Evolutionary conservation across 805 yeast species (phyloP).

Genomic region (Wickerhamiella sergipiensis): DNA sequence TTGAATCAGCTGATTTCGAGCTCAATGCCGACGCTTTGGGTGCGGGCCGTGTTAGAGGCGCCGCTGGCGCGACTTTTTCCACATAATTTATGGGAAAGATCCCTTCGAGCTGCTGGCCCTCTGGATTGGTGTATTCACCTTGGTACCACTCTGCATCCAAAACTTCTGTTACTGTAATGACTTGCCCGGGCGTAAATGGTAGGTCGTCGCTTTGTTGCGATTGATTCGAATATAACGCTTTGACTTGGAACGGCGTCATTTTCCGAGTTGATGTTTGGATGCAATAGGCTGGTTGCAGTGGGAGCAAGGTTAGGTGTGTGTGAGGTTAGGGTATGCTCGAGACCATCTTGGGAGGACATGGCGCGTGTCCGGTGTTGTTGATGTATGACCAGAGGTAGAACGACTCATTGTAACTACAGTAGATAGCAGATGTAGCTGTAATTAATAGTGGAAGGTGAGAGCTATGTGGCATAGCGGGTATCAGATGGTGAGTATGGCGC

Average conservation of each 20-base stretch:
- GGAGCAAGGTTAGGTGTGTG: background rate
- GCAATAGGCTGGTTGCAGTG: background rate
- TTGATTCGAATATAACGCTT: conserved; percentile 52
- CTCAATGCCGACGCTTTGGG: conserved; percentile 2
- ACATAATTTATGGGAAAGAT: conserved; percentile 86
- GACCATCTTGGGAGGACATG: no score
- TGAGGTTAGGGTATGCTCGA: background rate
- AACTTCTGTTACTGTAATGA: conserved; percentile 58
- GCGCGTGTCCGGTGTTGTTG: no score
- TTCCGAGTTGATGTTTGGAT: background rate
- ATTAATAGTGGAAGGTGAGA: no score
- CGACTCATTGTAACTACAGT: no score
- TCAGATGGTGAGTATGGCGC: no score
- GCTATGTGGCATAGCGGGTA: no score
- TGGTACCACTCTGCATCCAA: conserved; percentile 90
- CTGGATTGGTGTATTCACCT: conserved; percentile 43
- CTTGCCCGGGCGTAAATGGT: conserved; percentile 50
- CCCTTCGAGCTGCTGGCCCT: conserved; percentile 41
- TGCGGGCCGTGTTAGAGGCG: conserved; percentile 5
- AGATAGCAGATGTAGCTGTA: no score
- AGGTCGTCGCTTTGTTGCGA: conserved; percentile 77
- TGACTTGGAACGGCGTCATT: conserved; percentile 47
- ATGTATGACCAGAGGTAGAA: no score
- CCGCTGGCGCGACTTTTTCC: conserved; percentile 21
- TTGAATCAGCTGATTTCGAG: conserved; percentile 2